Percentiles rank a stretch among this genome's conserved stretches.
Conservation (phyloP, 345 rosid genomes). For the Noccaea bulbosa region DNA sequence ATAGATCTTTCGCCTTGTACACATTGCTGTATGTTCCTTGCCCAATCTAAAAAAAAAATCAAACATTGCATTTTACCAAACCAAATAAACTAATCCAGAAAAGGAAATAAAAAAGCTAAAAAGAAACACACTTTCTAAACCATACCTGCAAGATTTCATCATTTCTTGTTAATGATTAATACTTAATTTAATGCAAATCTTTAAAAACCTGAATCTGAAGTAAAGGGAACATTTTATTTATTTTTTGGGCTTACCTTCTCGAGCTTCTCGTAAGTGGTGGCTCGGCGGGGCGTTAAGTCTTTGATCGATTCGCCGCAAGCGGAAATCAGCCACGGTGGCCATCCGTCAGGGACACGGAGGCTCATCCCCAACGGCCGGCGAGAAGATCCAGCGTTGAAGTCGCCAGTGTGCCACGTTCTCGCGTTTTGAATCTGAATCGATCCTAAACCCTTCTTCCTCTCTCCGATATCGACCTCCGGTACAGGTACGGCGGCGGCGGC, state of each 20-base stretch:
- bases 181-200: background rate
- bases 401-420: conserved; percentile 48
- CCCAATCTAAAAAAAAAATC: conserved; percentile 60
- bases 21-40: conserved; percentile 97
- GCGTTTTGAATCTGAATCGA: conserved; percentile 40
- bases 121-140: conserved; percentile 15
- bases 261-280: conserved; percentile 79
- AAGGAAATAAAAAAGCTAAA: background rate
- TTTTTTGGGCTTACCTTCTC: conserved; percentile 59
- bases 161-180: conserved; percentile 7
- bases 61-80: background rate
- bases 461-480: conserved; percentile 32
- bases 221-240: background rate
- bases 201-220: background rate
- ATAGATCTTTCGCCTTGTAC: conserved; percentile 83
- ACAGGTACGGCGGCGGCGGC: conserved; percentile 29
- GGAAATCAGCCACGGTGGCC: conserved; percentile 87
- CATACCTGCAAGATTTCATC: conserved; percentile 1
- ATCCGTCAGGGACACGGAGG: conserved; percentile 52
- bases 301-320: conserved; percentile 77
- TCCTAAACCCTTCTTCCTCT: conserved; percentile 37
- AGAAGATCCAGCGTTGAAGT: conserved; percentile 47
- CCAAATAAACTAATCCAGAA: conserved; percentile 3
- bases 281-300: conserved; percentile 81
- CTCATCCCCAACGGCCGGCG: conserved; percentile 43